These are phyloP conservation scores for Suaeda aralocaspica DNA, from an alignment of 148 eudicot genomes.

Conservation along the genomic window DNA sequence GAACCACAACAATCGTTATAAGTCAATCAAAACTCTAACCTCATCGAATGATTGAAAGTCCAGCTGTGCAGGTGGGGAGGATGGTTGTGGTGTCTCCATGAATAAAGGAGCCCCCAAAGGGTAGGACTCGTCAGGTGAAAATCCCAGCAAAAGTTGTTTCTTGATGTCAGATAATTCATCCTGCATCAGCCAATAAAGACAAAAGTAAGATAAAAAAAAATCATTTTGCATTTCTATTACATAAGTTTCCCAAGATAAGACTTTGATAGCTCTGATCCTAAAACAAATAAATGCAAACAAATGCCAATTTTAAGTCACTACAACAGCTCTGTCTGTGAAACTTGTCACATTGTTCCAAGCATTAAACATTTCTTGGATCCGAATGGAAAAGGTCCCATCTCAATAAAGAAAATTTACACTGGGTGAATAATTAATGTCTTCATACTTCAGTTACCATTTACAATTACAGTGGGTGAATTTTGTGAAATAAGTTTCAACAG, in stretches of 20 bases:
- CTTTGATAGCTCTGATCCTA: too few species aligned
- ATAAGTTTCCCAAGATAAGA: background rate
- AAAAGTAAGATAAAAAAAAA: slow-evolving; percentile 10
- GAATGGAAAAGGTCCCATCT: background rate
- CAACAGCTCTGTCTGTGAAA: too few species aligned
- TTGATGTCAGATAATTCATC: slow-evolving; percentile 57
- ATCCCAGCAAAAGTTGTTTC: slow-evolving; percentile 55
- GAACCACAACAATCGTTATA: background rate
- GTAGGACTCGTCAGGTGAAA: slow-evolving; percentile 78
- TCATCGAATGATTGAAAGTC: slow-evolving; percentile 55
- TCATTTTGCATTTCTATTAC: too few species aligned
- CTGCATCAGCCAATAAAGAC: slow-evolving; percentile 30
- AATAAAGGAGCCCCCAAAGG: slow-evolving; percentile 54
- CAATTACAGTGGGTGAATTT: background rate
- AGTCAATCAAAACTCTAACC: slow-evolving; percentile 47
- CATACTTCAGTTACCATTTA: background rate
- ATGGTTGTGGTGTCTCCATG: slow-evolving; percentile 78
- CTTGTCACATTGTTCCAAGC: too few species aligned
- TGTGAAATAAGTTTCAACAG: background rate
- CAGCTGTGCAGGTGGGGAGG: slow-evolving; percentile 55
- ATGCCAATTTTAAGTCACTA: too few species aligned
- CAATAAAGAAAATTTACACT: background rate
- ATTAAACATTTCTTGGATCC: background rate
- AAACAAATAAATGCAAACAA: too few species aligned
- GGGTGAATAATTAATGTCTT: background rate